Evolutionary conservation across 257 asterid genomes (phyloP), one percentile per base, ranked within the genome.

Genomic region (Rauvolfia tetraphylla): DNA sequence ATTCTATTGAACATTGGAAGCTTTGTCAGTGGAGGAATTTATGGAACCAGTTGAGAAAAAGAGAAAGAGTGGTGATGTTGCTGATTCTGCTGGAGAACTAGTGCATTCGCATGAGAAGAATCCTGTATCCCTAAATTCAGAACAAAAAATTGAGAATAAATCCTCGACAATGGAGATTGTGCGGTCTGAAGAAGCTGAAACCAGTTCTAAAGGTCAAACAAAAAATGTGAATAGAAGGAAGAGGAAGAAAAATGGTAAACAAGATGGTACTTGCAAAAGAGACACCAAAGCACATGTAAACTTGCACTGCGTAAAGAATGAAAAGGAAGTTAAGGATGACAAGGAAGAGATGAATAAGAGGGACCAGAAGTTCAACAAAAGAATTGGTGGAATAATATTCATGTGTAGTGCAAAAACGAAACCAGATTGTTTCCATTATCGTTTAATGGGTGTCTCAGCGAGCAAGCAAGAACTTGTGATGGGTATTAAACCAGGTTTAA

Each of bases 391-490:
- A 49, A 41, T 91, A 83, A 95, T 95, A 66, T 95, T 93, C 75
- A 90, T 95, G 97, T 95, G 98, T 85, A 95, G 86, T 75, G 83
- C 90, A 41, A 95, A 89, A 88, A 95, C 99, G 42, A 95, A 95
- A 83, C 96, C 97, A 11, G 99, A 90, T 83, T 95, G 98, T 88
- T 90, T 95, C 62, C 84, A 70, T 67, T 93, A 91, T 86, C 81
- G 74, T 56, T 79, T 95, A 34, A 87, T 95, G 98, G 99, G 99
- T 80, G 90, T 92, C 75, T 76, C 99, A 8, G 79, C 78, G 17
- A 85, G 73, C 86, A 86, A 85, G 84, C 89, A 88, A 80, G 96
- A 89, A 39, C 76, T 86, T 29, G 93, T 95, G 76, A 79, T 88
- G 93, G 82, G 75, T 72, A 83, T 95, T 85, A 85, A 85, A 73